Evolutionary conservation across 305 asterid genomes (phyloP), one percentile per base, ranked within the genome.

Genomic region (Fraxinus angustifolia): DNA sequence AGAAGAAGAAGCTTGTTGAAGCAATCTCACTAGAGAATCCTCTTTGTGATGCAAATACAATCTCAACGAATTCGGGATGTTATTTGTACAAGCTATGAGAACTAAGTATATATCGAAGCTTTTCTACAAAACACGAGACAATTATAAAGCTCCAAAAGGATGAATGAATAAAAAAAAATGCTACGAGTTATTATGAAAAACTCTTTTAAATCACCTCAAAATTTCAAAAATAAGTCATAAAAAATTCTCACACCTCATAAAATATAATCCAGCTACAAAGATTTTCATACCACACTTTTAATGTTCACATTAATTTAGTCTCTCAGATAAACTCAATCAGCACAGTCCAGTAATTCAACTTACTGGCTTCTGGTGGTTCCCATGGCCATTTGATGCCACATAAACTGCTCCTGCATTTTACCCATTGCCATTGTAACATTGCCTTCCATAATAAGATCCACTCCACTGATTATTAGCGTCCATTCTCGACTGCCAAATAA

Each of bases 331-430:
- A 71, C 84, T 36, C 77, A 50, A 26, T 35, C 53, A 53, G 70
- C 71, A 17, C 45, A 35, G 28, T 78, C 77, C 70, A 67, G 48
- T 31, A 21, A 33, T 76, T 87, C 76, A 91, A 88, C 88, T 92
- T 10, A 85, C 91, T 33, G 92, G 88, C 80, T 89, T 91, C 87
- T 89, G 90, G 70, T 85, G 87, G 84, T 81, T 85, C 45, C 83
- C 88, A 2, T 89, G 81, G 73, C 93, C 94, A 26, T 88, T 88
- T 8, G 90, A 81, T 17, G 86, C 83, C 26, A 88, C 90, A 73
- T 86, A 78, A 11, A 82, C 85, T 50, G 84, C 84, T 56, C 91
- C 88, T 6, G 83, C 81, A 77, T 84, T 80, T 56, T 92, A 79
- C 68, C 89, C 89, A 35, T 88, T 87, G 40, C 97, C 91, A 67